A percentile compares a stretch with the other conserved stretches of the same genome.
These are phyloP conservation scores for Exophiala sp. DNA, from an alignment of 2,329 filamentous ascomycete species.

Conservation along the genomic window DNA sequence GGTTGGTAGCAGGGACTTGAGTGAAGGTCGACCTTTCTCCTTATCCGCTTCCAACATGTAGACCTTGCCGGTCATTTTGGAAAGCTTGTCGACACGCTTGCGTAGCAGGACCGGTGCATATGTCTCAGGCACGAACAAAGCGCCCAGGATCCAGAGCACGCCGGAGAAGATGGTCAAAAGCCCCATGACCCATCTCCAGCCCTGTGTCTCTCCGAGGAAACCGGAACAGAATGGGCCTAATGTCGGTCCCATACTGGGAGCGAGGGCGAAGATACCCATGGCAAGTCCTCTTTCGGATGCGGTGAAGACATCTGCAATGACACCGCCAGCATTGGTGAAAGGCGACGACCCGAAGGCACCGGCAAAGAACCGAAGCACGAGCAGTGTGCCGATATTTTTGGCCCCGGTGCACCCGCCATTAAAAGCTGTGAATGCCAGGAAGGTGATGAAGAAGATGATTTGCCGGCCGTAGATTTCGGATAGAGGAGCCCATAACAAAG, in stretches of 20 bases:
- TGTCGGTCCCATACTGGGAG: constrained; percentile 61
- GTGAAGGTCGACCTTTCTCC: constrained; percentile 41
- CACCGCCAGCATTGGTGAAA: constrained; percentile 57
- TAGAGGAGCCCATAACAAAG: constrained; percentile 60
- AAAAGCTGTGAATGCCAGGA: constrained; percentile 55
- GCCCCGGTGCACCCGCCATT: constrained; percentile 55
- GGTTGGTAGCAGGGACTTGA: constrained; percentile 47
- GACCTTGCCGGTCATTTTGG: constrained; percentile 49
- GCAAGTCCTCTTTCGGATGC: constrained; percentile 52
- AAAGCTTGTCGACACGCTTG: constrained; percentile 47
- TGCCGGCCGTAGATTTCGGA: constrained; percentile 59
- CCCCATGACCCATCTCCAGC: constrained; percentile 65
- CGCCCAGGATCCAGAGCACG: constrained; percentile 51
- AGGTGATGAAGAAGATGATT: constrained; percentile 55
- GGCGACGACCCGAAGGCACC: constrained; percentile 58
- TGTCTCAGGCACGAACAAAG: constrained; percentile 53
- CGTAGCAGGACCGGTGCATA: constrained; percentile 54
- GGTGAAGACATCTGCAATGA: constrained; percentile 55
- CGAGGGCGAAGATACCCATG: constrained; percentile 58
- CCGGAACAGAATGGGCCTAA: constrained; percentile 62
- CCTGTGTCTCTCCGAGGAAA: constrained; percentile 57
- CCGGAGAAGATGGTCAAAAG: constrained; percentile 59
- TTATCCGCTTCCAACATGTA: constrained; percentile 52
- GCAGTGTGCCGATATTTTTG: constrained; percentile 53
- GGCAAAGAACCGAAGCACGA: constrained; percentile 63